Base-by-base conservation (phyloP, 1,284 basidiomycete genomes). In the Exobasidium rhododendri region DNA sequence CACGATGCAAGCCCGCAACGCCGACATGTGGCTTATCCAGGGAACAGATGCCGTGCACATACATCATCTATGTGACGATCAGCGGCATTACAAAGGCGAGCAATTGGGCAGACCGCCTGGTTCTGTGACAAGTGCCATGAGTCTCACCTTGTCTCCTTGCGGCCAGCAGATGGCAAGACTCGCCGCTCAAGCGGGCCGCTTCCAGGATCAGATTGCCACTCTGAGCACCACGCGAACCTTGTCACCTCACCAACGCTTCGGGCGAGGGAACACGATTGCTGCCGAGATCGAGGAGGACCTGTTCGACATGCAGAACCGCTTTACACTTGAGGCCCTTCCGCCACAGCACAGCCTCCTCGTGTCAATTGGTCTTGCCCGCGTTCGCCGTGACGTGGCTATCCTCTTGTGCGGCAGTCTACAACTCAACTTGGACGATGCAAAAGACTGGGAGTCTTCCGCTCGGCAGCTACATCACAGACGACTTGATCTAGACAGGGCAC, bases 151-250 rank as follows among this genome's bases (percentile, higher is more conserved):
- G 24, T 10, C 17, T 22, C 3, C 44, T 45, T 22, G 24, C 44
- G 44, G 24, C 24, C n/a, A 45, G 24, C 44, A 45, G 24, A 10
- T 45, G 17, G 44, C n/a, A n/a, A n/a, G n/a, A n/a, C n/a, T n/a
- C n/a, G 44, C 44, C 10, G 44, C 44, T 45, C 24, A n/a, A 45
- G 44, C 44, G 24, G 44, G 44, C 24, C 44, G 44, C 24, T 45
- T 17, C 10, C n/a, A 22, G 17, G 44, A 45, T 45, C 44, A 22
- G n/a, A n/a, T n/a, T n/a, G n/a, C n/a, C n/a, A n/a, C n/a, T 45
- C 44, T 45, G n/a, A 45, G 24, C 10, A 45, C 44, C n/a, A 45
- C 24, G 44, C 17, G 44, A 4, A 17, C 17, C 17, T 17, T 22
- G 24, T 45, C 44, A n/a, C 44, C 24, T 45, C 24, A 17, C n/a